Percentiles rank a stretch among this genome's conserved stretches.
Evolutionary conservation across 805 yeast species (phyloP).

Genomic region (Kluyveromyces starmeri): DNA sequence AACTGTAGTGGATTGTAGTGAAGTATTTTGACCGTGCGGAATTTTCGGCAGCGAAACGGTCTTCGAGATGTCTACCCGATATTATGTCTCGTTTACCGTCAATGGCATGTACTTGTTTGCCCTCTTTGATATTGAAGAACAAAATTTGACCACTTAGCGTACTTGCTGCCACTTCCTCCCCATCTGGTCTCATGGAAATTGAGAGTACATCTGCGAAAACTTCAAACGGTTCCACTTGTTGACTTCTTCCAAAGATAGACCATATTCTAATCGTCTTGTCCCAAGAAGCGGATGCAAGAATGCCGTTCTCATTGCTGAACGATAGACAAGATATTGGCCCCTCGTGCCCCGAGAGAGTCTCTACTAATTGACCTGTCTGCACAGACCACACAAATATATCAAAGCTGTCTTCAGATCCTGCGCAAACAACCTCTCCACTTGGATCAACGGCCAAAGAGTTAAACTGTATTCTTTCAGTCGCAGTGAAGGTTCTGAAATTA

Average conservation of each 20-base stretch:
- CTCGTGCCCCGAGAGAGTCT: slow-evolving; percentile 83
- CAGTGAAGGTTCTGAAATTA: slow-evolving; percentile 90
- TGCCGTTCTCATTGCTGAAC: slow-evolving; percentile 69
- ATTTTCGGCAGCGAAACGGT: slow-evolving; percentile 71
- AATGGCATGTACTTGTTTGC: slow-evolving; percentile 69
- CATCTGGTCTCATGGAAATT: slow-evolving; percentile 82
- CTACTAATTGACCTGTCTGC: slow-evolving; percentile 87
- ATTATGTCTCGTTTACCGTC: slow-evolving; percentile 84
- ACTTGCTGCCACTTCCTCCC: slow-evolving; percentile 81
- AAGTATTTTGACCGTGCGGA: slow-evolving; percentile 80
- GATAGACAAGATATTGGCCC: slow-evolving; percentile 88
- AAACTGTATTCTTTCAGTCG: slow-evolving; percentile 81
- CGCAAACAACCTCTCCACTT: slow-evolving; percentile 93
- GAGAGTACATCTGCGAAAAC: slow-evolving; percentile 76
- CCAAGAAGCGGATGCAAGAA: slow-evolving; percentile 91
- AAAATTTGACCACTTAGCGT: slow-evolving; percentile 83
- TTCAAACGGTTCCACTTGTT: slow-evolving; percentile 84
- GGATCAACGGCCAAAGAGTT: slow-evolving; percentile 90
- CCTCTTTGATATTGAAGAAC: slow-evolving; percentile 75
- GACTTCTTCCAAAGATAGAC: slow-evolving; percentile 83
- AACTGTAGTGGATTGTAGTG: slow-evolving; percentile 71
- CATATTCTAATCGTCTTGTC: slow-evolving; percentile 90
- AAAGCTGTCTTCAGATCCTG: slow-evolving; percentile 83
- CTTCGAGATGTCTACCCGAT: slow-evolving; percentile 75
- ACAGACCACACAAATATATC: slow-evolving; percentile 96